Base-by-base conservation (phyloP, 2,329 filamentous ascomycete species). In the Cordyceps javanica region DNA sequence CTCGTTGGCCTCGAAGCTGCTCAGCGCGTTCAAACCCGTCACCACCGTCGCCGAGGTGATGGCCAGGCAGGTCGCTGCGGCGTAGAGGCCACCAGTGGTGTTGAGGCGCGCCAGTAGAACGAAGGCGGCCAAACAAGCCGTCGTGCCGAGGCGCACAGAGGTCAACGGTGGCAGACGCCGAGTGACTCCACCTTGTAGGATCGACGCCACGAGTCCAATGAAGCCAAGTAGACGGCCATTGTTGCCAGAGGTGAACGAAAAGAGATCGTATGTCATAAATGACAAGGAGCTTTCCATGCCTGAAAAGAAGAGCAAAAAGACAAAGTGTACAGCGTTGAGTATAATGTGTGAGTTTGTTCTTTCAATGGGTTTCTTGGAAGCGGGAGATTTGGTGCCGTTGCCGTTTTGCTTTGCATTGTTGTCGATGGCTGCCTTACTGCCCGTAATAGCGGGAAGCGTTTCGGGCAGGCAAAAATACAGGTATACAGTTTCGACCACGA, bases 231-330 rank as follows among this genome's bases (percentile, higher is more conserved):
- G 79, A 11, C 86, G 84, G 16, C 94, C 94, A 63, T 95, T 96
- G 54, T 90, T 82, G 44, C 85, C 82, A 1, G 91, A 88, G 11
- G 80, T 83, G 69, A 94, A 95, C 9, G 82, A 82, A 71, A 97
- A 97, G 45, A 99, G 82, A 55, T 96, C 93, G 66, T 94, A 96
- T 0, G 93, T 97, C 85, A 99, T 92, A 71, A 99, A 99, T 0
- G 94, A 92, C 3, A 99, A 82, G 1, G 91, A 96, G 72, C 96
- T 97, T 70, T 99, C 94, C 88, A 99, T 93, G 60, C 94, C 94
- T 2, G 91, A 96, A 75, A 99, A 99, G 74, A 96, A 96, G 13
- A 99, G 85, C 60, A 99, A 85, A 72, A 99, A 99, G 48, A 87
- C 75, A 67, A 97, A 88, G 72, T 99, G 94, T 0, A 90, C 86